Evolutionary conservation across 2,329 filamentous ascomycete genomes (phyloP).

Genomic region (Cytospora chrysosperma): DNA sequence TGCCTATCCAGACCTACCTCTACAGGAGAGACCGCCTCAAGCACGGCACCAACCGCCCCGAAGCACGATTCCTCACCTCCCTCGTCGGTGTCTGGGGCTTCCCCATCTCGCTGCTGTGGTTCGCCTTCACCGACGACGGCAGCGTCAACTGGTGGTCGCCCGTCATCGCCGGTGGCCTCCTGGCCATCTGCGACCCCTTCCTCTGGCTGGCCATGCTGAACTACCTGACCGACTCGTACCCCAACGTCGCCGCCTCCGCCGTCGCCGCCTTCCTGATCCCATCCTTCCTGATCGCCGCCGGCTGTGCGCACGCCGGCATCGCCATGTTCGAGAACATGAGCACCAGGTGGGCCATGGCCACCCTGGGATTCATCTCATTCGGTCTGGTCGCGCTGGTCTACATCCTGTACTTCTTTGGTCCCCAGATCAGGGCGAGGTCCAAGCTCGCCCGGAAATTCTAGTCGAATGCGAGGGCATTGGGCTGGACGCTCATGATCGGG

Average conservation of each 20-base stretch:
- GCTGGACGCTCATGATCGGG: not conserved
- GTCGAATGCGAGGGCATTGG: not conserved
- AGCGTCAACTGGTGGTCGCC: constrained; percentile 40
- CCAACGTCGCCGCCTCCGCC: constrained; percentile 41
- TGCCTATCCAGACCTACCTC: constrained; percentile 43
- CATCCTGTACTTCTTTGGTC: constrained; percentile 41
- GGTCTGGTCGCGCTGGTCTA: constrained; percentile 41
- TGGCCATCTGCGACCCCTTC: constrained; percentile 43
- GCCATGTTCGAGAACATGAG: constrained; percentile 39
- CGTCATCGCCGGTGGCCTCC: constrained; percentile 38
- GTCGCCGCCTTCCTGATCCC: constrained; percentile 45
- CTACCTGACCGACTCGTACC: constrained; percentile 43
- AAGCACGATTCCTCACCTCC: constrained; percentile 42
- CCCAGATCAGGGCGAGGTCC: constrained; percentile 33
- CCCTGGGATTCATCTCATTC: constrained; percentile 40
- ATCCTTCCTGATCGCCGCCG: constrained; percentile 42
- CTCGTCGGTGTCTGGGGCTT: constrained; percentile 44
- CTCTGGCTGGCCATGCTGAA: constrained; percentile 44
- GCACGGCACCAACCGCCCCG: constrained; percentile 38
- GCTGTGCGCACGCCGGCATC: constrained; percentile 36
- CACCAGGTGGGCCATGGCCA: constrained; percentile 42
- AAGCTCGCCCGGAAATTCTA: constrained; percentile 35
- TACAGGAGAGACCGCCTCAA: constrained; percentile 38
- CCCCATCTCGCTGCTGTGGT: constrained; percentile 42
- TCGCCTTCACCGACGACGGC: constrained; percentile 42